Base-by-base conservation (phyloP, 768 basidiomycete species). In the Trametes cubensis region DNA sequence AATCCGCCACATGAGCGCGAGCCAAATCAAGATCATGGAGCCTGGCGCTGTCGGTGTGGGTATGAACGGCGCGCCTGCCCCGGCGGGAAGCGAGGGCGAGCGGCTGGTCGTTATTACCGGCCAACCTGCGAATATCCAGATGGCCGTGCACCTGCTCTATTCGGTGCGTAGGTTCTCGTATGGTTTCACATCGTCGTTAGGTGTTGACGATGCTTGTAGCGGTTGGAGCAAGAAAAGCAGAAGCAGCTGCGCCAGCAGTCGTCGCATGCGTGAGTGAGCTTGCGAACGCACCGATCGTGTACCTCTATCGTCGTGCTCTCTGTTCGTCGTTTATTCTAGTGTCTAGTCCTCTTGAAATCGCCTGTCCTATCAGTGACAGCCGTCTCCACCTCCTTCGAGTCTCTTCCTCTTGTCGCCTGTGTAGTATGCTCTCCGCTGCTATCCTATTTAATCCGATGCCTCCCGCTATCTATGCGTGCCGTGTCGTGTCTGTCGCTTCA, bases 1-100 rank as follows among this genome's bases (percentile, higher is more conserved):
- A 77, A 97, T 99, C 65, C 84, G 97, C 67, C 88, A 94, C 66
- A 90, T 94, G 85, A 95, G 93, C 65, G 90, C 90, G 26, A 96
- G 95, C 74, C 89, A 95, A 70, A 98, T 99, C 76, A 94, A 97
- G 77, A 98, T 99, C 56, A 97, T 96, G 89, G 97, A 99, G 69
- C 95, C 96, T 38, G 95, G 94, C 52, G 92, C 92, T 13, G 81
- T 81, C 7, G 86, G 85, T 26, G 82, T 84, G 4, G 85, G 86
- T 18, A 75, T 85, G 70, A 86, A 87, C 59, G 90, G 89, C 17
- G 86, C 84, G 20, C 86, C 90, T 25, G 86, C 85, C 17, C 86
- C 90, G 25, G 82, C 88, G 2, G 89, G 88, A 38, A 85, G 86
- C 34, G 92, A 95, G 69, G 90, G 91, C 47, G 95, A 98, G 75